These are phyloP conservation scores for Kingdonia uniflora DNA, from an alignment of 164 flowering plant genomes.

Conservation along the genomic window DNA sequence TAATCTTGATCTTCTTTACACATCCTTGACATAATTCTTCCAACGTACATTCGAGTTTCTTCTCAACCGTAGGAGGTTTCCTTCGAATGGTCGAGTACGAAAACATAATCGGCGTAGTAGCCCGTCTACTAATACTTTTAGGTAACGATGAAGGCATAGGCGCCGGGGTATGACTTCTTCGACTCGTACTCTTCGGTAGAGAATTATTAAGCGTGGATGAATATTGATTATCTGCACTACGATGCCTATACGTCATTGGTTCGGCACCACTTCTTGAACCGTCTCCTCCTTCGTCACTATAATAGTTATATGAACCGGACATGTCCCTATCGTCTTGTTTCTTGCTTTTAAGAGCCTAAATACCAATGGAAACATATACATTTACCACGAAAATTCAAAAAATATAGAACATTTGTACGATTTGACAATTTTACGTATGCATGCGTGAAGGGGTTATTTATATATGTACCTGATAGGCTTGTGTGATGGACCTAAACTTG, in stretches of 20 bases:
- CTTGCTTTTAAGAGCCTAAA: constrained; percentile 12
- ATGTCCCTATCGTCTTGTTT: constrained; percentile 5
- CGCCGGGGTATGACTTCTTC: constrained; percentile 7
- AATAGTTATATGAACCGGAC: constrained; percentile 7
- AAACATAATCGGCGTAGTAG: constrained; percentile 37
- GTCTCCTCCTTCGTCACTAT: background rate
- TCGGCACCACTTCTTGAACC: background rate
- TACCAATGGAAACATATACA: background rate
- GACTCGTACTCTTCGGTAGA: constrained; percentile 8
- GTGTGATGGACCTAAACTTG: constrained; percentile 8
- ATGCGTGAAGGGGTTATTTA: background rate
- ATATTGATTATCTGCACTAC: constrained; percentile 4
- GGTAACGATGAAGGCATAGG: constrained; percentile 8
- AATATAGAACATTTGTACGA: too few relatives aligned
- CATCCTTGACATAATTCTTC: constrained; percentile 68
- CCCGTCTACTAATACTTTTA: constrained; percentile 15
- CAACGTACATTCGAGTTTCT: constrained; percentile 58
- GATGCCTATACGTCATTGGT: background rate
- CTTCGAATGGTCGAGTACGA: constrained; percentile 30
- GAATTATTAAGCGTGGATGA: constrained; percentile 9
- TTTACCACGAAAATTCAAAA: too few relatives aligned
- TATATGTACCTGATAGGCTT: constrained; percentile 12
- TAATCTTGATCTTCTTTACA: constrained; percentile 45
- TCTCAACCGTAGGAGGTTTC: constrained; percentile 43
- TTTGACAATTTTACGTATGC: background rate